Evolutionary conservation across 208 protist genomes (phyloP).

Genomic region (Trypanosoma platydactyli): DNA sequence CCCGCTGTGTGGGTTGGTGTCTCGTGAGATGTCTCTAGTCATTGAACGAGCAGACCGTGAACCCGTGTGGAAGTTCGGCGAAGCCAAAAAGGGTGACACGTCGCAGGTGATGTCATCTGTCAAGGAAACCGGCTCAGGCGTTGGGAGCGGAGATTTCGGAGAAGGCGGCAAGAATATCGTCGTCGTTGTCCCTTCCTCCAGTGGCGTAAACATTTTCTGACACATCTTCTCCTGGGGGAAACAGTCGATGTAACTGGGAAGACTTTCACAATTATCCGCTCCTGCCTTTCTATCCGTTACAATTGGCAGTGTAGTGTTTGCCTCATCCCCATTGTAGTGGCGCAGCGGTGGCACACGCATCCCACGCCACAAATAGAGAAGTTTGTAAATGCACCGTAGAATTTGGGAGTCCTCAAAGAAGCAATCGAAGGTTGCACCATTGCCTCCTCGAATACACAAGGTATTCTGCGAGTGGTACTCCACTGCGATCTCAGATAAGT

Average conservation of each 20-base stretch:
- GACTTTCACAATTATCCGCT: neutral
- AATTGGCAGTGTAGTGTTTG: neutral
- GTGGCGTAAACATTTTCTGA: too few species aligned
- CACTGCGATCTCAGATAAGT: slow-evolving; percentile 7
- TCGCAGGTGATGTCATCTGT: neutral
- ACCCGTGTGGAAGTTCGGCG: neutral
- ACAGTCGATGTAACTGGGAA: too few species aligned
- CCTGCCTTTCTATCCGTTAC: neutral
- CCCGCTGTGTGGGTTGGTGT: neutral
- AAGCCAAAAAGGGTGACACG: neutral
- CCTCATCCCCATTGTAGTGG: neutral
- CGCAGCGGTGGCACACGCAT: slow-evolving; percentile 5
- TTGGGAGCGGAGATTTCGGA: too few species aligned
- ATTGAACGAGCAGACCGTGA: neutral
- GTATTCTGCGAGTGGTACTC: slow-evolving; percentile 5
- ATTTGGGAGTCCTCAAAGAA: slow-evolving; percentile 15
- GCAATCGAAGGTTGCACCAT: slow-evolving; percentile 20
- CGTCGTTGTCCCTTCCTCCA: too few species aligned
- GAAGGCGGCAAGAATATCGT: too few species aligned
- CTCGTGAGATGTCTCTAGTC: neutral
- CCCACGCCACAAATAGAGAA: slow-evolving; percentile 17
- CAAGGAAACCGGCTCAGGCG: neutral
- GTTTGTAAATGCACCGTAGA: slow-evolving; percentile 24
- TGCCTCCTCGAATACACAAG: slow-evolving; percentile 11
- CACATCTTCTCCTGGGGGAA: neutral